phyloP scores from a whole-genome alignment of 345 rosid species.

The Euphorbia pulcherrima region DNA sequence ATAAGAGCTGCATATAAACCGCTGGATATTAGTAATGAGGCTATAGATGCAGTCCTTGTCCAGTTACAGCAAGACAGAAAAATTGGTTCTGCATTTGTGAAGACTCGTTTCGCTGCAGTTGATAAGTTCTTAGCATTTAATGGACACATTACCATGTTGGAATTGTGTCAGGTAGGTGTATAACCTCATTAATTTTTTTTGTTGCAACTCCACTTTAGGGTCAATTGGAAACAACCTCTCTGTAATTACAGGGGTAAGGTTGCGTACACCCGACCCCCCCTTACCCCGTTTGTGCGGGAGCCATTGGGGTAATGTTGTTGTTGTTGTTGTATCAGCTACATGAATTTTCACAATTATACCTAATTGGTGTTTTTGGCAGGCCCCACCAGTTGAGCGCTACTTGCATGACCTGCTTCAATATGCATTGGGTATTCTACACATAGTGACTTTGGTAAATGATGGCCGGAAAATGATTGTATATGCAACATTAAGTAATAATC shows the following conservation, averaged over 20 bases:
- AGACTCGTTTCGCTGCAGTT: constrained; percentile 81
- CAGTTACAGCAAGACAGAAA: constrained; percentile 96
- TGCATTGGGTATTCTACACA: constrained; percentile 95
- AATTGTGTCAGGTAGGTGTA: constrained; percentile 78
- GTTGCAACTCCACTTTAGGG: too few species aligned
- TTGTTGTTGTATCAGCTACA: background rate
- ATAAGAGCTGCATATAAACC: constrained; percentile 91
- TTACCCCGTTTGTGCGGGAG: too few species aligned
- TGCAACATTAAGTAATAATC: constrained; percentile 82
- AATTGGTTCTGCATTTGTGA: constrained; percentile 87
- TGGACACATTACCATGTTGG: constrained; percentile 89
- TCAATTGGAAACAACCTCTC: too few species aligned
- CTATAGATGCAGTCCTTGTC: constrained; percentile 78
- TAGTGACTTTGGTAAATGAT: constrained; percentile 70
- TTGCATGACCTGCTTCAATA: constrained; percentile 93
- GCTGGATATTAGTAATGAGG: constrained; percentile 94
- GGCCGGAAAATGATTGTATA: constrained; percentile 86
- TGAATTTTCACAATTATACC: constrained; percentile 10
- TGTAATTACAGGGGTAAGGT: too few species aligned
- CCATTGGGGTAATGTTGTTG: too few species aligned
- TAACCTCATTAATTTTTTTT: background rate
- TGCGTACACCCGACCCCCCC: too few species aligned
- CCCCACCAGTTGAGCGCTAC: constrained; percentile 94
- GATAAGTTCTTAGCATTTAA: constrained; percentile 64
- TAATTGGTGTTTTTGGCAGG: constrained; percentile 45